These are phyloP conservation scores for Zygosaccharomyces gambellarensis DNA, from an alignment of 805 yeast species.

Conservation along the genomic window DNA sequence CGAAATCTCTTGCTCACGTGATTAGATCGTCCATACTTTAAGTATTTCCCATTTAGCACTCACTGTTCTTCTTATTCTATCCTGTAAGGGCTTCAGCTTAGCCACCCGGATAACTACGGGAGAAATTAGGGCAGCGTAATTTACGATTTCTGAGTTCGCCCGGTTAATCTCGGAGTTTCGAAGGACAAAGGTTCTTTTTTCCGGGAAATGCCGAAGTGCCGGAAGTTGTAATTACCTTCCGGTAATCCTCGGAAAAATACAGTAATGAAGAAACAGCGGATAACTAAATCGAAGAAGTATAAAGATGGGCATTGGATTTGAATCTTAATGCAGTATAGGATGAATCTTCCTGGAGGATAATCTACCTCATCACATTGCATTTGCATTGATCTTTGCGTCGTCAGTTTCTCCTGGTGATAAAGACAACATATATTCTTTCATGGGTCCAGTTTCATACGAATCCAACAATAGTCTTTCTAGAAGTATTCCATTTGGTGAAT, in stretches of 20 bases:
- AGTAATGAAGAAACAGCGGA: background rate
- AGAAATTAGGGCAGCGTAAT: too few species aligned
- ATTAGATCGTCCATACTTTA: too few species aligned
- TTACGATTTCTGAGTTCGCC: too few species aligned
- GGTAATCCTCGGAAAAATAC: background rate
- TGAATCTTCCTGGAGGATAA: background rate
- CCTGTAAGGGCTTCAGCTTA: too few species aligned
- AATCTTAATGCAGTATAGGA: too few species aligned
- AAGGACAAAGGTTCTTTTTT: background rate
- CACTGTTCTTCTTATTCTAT: too few species aligned
- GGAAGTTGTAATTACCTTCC: background rate
- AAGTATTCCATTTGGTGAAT: conserved; percentile 56
- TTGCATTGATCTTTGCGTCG: background rate
- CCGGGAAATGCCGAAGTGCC: background rate
- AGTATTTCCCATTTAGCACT: too few species aligned
- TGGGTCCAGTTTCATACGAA: conserved; percentile 13
- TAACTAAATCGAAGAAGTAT: background rate
- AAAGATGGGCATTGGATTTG: background rate
- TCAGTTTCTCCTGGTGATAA: background rate
- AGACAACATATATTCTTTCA: background rate
- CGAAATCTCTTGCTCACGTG: too few species aligned
- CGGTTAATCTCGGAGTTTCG: background rate
- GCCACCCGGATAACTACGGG: too few species aligned
- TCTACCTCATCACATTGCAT: background rate
- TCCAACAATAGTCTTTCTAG: background rate